Evolutionary conservation across 108 stramenopile species (phyloP), one percentile per base, ranked within the genome.

Genomic region (Pseudonitzschia delicatissima): DNA sequence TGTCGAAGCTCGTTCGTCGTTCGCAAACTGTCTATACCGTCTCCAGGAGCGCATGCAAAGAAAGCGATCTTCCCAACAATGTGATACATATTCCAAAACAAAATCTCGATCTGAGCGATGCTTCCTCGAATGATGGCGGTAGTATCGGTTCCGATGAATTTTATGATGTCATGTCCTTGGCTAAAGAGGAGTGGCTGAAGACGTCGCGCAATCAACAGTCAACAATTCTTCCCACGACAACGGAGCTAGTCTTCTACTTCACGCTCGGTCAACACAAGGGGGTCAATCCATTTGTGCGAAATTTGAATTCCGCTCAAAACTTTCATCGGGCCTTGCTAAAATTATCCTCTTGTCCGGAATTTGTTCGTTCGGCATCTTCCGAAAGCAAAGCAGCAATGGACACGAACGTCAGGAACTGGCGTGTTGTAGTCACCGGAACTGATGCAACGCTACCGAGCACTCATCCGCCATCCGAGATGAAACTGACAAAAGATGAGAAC

Each of bases 251-350:
- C 8, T 40, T 71, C 13, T 71, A 71, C 35, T 63, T 71, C 23
- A 71, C 69, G 27, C 49, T 71, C 28, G 69, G 62, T 21, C 61
- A 71, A 35, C 69, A 71, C 62, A 71, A 71, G 62, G 69, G 69
- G 17, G 34, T 37, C 12, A 71, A 71, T 37, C 69, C 69, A 3
- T 71, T 71, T 40, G 28, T 18, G 9, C 48, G 69, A 40, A 71
- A 71, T 63, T 25, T 71, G 15, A 33, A 62, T 15, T 48, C 61
- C 1, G 69, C 69, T 4, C 21, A 49, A 27, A 71, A 71, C 36
- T 71, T 71, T 62, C 29, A 29, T 23, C 36, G 34, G 8, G 69
- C 45, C 21, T 50, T 62, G 17, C 25, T 23, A 35, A 51, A 52
- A n/a, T 17, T 57, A 2, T 9, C 29, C 9, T 29, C 35, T 21